These are phyloP conservation scores for Pseudisothecium myosuroides DNA, from an alignment of 225 moss, liverwort and hornwort species.

Conservation along the genomic window DNA sequence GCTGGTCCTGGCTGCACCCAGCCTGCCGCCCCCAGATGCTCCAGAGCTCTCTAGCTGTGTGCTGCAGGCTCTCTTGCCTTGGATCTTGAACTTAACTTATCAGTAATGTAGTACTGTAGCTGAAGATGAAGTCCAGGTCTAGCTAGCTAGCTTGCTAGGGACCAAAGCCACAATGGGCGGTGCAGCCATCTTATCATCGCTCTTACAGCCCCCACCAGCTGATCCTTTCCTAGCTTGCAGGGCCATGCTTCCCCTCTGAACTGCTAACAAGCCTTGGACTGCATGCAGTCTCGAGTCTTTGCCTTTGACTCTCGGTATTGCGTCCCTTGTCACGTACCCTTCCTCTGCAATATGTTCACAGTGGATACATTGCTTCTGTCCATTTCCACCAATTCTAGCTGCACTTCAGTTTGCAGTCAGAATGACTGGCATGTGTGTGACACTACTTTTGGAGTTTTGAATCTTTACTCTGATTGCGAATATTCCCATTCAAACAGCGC, in stretches of 20 bases:
- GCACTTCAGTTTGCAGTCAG: background rate
- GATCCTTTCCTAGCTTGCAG: background rate
- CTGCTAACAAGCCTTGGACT: background rate
- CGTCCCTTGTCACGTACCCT: background rate
- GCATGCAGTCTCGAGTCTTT: background rate
- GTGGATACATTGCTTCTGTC: background rate
- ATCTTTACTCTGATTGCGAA: background rate
- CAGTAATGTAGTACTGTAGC: background rate
- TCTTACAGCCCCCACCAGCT: background rate
- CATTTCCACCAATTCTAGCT: background rate
- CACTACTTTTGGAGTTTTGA: background rate
- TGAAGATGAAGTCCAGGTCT: background rate
- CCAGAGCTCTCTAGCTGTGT: background rate
- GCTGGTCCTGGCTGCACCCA: background rate
- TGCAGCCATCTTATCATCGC: background rate
- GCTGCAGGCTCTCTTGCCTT: conserved; percentile 1
- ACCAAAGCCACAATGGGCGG: background rate
- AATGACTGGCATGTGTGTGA: background rate
- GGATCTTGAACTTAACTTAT: background rate
- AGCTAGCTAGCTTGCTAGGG: background rate
- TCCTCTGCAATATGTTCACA: background rate
- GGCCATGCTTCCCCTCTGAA: background rate
- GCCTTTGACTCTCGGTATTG: background rate
- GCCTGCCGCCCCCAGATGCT: background rate
- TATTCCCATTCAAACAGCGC: background rate